Evolutionary conservation across 2,329 filamentous ascomycete genomes (phyloP).

Genomic region (Arthrobotrys sinensis): DNA sequence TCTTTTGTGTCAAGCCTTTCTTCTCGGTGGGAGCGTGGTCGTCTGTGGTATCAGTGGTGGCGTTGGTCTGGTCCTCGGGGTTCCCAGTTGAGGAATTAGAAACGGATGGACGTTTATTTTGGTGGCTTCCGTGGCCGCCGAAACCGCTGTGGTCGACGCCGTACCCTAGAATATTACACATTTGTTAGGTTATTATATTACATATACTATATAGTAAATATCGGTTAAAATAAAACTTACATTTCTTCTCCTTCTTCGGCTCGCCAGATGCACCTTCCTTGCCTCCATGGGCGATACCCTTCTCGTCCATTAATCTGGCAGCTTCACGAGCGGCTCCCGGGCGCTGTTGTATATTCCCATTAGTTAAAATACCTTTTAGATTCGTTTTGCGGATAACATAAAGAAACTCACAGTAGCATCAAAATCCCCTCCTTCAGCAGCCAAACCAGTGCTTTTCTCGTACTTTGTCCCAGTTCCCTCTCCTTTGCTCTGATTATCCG

Average conservation of each 20-base stretch:
- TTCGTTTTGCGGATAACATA: background rate
- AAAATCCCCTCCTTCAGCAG: slow-evolving; percentile 78
- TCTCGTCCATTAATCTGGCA: slow-evolving; percentile 74
- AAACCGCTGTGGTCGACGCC: slow-evolving; percentile 58
- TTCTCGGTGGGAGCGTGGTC: slow-evolving; percentile 36
- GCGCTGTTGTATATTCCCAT: slow-evolving; percentile 65
- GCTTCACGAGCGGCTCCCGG: slow-evolving; percentile 78
- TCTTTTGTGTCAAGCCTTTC: slow-evolving; percentile 67
- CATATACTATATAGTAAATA: background rate
- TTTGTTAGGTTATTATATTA: slow-evolving; percentile 39
- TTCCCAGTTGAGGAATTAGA: slow-evolving; percentile 23
- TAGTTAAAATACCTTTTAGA: background rate
- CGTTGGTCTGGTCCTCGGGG: background rate
- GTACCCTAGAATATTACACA: slow-evolving; percentile 43
- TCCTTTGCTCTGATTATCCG: slow-evolving; percentile 66
- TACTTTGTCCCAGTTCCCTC: slow-evolving; percentile 74
- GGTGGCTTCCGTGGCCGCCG: slow-evolving; percentile 54
- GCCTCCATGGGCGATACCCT: slow-evolving; percentile 69
- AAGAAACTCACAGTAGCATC: slow-evolving; percentile 70
- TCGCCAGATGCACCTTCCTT: slow-evolving; percentile 60
- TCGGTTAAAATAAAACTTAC: slow-evolving; percentile 16
- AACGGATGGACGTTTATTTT: slow-evolving; percentile 46
- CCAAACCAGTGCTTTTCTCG: slow-evolving; percentile 74
- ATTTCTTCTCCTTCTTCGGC: slow-evolving; percentile 52
- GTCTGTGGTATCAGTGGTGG: background rate